A percentile compares a stretch with the other conserved stretches of the same genome.
These are phyloP conservation scores for Trichoderma reesei DNA, from an alignment of 495 filamentous ascomycete genomes.

Conservation along the genomic window DNA sequence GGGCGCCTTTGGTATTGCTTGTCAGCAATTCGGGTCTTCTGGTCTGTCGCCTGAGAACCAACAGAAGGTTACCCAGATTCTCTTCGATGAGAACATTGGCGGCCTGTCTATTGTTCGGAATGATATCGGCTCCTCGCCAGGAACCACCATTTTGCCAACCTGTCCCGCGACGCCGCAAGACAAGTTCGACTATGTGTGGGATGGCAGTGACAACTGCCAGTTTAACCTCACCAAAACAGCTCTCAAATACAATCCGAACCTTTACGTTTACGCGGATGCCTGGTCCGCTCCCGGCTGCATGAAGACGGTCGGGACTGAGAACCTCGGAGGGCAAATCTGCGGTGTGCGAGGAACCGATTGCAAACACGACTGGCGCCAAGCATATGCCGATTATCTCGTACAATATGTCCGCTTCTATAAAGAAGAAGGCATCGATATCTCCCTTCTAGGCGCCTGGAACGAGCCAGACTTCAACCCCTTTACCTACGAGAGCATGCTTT, in stretches of 20 bases:
- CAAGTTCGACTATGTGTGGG: conserved; percentile 33
- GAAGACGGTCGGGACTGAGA: conserved; percentile 40
- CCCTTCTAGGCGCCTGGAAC: conserved; percentile 26
- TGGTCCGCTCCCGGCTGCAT: conserved; percentile 37
- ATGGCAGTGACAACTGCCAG: conserved; percentile 37
- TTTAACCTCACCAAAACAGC: conserved; percentile 38
- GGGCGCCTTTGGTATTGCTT: conserved; percentile 37
- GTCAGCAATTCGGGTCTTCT: conserved; percentile 26
- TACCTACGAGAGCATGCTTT: conserved; percentile 23
- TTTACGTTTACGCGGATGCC: conserved; percentile 37
- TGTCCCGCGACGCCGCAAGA: conserved; percentile 26
- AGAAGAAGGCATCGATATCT: conserved; percentile 31
- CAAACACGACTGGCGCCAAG: conserved; percentile 42
- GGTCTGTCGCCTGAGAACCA: conserved; percentile 29
- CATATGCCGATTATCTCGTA: conserved; percentile 44
- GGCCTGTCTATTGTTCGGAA: conserved; percentile 44
- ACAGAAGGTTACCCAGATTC: conserved; percentile 28
- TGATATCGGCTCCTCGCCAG: conserved; percentile 38
- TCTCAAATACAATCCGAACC: conserved; percentile 23
- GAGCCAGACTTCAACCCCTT: conserved; percentile 24
- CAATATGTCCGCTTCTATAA: conserved; percentile 35
- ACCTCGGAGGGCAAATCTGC: conserved; percentile 41
- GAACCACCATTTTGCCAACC: conserved; percentile 31
- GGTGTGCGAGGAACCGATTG: conserved; percentile 36
- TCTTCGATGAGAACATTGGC: conserved; percentile 35